Base-by-base conservation (phyloP, 805 yeast species). In the Yarrowia deformans region DNA sequence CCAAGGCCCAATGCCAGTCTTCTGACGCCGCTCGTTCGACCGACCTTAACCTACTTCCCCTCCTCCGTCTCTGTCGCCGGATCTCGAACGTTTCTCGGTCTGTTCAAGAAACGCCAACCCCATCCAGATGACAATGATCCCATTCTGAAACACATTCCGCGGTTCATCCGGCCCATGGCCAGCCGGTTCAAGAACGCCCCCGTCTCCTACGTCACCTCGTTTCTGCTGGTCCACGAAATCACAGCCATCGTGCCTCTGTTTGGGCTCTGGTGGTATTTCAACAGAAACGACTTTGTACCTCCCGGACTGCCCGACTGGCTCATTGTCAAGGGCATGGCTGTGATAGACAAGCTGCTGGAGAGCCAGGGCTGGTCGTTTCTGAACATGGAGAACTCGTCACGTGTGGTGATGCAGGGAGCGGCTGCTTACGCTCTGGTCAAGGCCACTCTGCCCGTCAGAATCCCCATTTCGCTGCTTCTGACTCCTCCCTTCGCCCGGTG, bases 161-260 rank as follows among this genome's bases (percentile, higher is more conserved):
- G 77, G 58, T 79, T 83, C 50, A 75, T 88, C 66, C 80, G 81
- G 32, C 84, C 84, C 14, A 85, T 85, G 72, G 85, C 88, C 0
- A 75, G 76, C 8, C 80, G 82, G 63, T 81, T 88, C 70, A 77
- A 82, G 19, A 75, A 81, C 60, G 87, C 90, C 0, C 92, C 92
- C 0, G 77, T 86, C 3, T 80, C 89, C 1, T 87, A 87, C 75
- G 80, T 88, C 13, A 82, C 89, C 0, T 81, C 93, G 1, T 90
- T 90, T 73, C 72, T 90, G 7, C 75, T 90, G 4, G 80, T 90
- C 14, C 97, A 90, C 74, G 97, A 90, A 74, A 71, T 90, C 50
- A 83, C 93, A 0, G 97, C 97, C 2, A 82, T 90, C 2, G 83
- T 84, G 37, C 96, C 96, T 0, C 79, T 90, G 61, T 79, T 89